Base-by-base conservation (phyloP, 352 stramenopile species). In the Globisporangium yorkense region DNA sequence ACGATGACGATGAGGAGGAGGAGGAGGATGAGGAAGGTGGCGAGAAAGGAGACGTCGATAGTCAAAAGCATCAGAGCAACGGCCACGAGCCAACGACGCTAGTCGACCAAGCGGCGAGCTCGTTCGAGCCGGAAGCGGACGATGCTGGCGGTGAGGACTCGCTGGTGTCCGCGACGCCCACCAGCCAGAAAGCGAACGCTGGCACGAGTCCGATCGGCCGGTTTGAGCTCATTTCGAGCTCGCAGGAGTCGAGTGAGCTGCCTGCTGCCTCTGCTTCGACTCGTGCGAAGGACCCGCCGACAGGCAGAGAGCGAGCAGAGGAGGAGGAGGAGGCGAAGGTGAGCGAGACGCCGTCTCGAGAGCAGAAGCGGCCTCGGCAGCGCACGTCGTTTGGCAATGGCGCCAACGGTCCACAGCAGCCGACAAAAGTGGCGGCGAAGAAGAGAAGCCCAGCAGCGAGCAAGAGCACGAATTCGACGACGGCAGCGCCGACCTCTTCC, bases 241-340 rank as follows among this genome's bases (percentile, higher is more conserved):
- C 51, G 37, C 21, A 40, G 4, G 31, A 40, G 33, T 33, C 50
- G 48, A 18, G 33, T 10, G 33, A 12, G 33, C 18, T 5, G 37
- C 37, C 12, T 16, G 37, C 2, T 16, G 33, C 12, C 12, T 13
- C 37, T 43, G 37, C 37, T 12, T 5, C 10, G 10, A 12, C 2
- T 43, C 37, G 9, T 13, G 37, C 3, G 35, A 31, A 2, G 29
- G 31, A 55, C 10, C 12, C 29, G n/a, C 21, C 35, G 35, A 31
- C 33, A 35, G 15, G 9, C 20, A 31, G 51, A 46, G 7, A 48
- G 35, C 21, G 51, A 45, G 10, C 31, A 40, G 15, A 9, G 18
- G 29, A 54, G 0, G 35, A 58, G 15, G 44, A 57, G 52, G 44
- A 62, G 41, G 56, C 54, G 40, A 66, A 59, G 43, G 54, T 49